phyloP scores from a whole-genome alignment of 129 eudicot species.

The Saposhnikovia divaricata region DNA sequence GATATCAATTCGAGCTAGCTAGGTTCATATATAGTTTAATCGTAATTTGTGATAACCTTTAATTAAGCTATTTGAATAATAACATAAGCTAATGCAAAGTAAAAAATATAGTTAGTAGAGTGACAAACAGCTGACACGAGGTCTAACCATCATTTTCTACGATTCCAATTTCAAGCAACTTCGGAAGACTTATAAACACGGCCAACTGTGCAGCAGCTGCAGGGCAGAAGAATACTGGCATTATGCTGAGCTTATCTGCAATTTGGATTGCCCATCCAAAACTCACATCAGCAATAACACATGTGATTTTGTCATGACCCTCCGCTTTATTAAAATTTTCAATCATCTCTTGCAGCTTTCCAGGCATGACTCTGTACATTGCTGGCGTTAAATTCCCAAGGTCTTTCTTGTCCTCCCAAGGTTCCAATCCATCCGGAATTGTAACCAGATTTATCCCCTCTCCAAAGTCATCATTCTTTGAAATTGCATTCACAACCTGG shows the following conservation, averaged over 20 bases:
- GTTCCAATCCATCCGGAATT: constrained; percentile 52
- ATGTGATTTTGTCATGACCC: constrained; percentile 22
- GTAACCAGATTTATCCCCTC: constrained; percentile 28
- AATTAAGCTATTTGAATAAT: neutral
- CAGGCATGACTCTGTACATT: constrained; percentile 21
- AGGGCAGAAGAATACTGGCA: constrained; percentile 35
- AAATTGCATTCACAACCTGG: constrained; percentile 13
- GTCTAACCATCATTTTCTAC: constrained; percentile 36
- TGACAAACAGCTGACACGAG: neutral
- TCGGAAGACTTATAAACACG: constrained; percentile 5
- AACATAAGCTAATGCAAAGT: neutral
- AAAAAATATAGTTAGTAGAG: neutral
- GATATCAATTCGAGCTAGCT: neutral
- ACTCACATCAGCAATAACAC: constrained; percentile 41
- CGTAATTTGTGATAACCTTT: neutral
- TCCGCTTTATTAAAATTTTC: constrained; percentile 23
- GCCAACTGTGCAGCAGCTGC: constrained; percentile 38
- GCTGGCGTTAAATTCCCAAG: constrained; percentile 18
- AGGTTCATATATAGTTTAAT: neutral
- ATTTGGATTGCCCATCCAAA: constrained; percentile 34
- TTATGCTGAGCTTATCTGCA: constrained; percentile 31
- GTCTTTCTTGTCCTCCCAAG: constrained; percentile 48
- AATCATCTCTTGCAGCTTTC: constrained; percentile 29
- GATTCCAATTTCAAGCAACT: neutral
- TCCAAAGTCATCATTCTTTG: constrained; percentile 12